phyloP scores from a whole-genome alignment of 306 rosid genomes.

The Lathyrus sativus region DNA sequence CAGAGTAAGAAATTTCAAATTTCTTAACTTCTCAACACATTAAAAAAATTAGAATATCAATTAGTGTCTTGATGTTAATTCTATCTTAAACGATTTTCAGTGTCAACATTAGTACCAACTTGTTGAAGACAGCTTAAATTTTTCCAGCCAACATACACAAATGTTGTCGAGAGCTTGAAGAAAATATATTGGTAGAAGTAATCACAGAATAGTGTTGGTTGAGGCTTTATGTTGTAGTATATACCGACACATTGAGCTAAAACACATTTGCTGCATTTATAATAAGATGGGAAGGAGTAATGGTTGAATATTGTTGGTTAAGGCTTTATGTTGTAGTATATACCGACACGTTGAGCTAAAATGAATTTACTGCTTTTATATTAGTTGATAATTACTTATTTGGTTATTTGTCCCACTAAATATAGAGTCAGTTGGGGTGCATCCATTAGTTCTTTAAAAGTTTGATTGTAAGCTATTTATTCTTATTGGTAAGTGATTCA shows the following conservation, averaged over 20 bases:
- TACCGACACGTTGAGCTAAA: neutral
- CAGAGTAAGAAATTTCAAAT: too few relatives aligned
- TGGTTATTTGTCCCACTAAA: conserved; percentile 8
- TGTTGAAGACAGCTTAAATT: neutral
- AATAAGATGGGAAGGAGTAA: too few relatives aligned
- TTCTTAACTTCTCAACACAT: too few relatives aligned
- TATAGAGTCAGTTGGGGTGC: neutral
- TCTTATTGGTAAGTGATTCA: conserved; percentile 35
- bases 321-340: conserved; percentile 30
- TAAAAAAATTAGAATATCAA: too few relatives aligned
- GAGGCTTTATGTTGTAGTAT: too few relatives aligned
- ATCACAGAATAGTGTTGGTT: neutral
- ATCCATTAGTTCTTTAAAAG: conserved; percentile 30
- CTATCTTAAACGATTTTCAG: too few relatives aligned
- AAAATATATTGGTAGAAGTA: conserved; percentile 11
- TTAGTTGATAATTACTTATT: conserved; percentile 1
- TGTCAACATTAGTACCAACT: neutral
- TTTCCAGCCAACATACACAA: neutral
- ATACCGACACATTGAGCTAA: too few relatives aligned
- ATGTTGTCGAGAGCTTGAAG: conserved; percentile 13
- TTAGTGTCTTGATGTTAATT: too few relatives aligned
- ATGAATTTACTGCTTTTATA: conserved; percentile 17
- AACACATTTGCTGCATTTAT: too few relatives aligned
- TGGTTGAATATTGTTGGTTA: conserved; percentile 2
- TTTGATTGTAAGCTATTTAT: conserved; percentile 27